Base-by-base conservation (phyloP, 2,329 filamentous ascomycete species). In the Lasiodiplodia sp. region DNA sequence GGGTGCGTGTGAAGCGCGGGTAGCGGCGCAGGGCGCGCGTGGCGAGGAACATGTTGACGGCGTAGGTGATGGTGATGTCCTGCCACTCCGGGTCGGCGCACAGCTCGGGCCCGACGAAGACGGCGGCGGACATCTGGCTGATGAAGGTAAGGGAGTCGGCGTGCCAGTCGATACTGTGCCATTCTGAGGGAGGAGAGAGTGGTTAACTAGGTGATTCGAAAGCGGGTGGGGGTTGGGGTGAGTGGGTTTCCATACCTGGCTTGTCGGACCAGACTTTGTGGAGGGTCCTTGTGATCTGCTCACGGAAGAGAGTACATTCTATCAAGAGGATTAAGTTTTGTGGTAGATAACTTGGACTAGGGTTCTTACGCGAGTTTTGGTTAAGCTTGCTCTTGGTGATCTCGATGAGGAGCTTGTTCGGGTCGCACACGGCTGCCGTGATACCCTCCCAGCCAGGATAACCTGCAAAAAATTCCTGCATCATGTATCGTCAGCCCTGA, bases 41-140 rank as follows among this genome's bases (percentile, higher is more conserved):
- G 5, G 75, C 78, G 2, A 75, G 69, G 28, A 80, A 78, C 1
- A 79, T 70, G 34, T 81, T 78, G 44, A 77, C 71, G 0, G 78
- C 77, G 71, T 82, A 82, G 37, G 73, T 69, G 18, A 74, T 77
- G 37, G 76, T 72, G 2, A 76, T 73, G 0, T 75, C 67, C 18
- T 82, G 71, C 81, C 82, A 84, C 66, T 77, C 72, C 67, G 78
- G 72, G 66, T 83, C 79, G 25, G 75, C 74, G 60, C 77, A 78
- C 6, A 81, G 71, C 7, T 71, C 69, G 4, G 77, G 72, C 0
- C 40, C 40, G 40, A 47, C 40, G 40, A 47, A 47, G 18, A 47
- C 74, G n/a, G 34, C 56, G 21, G 56, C 38, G 1, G 60, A 51
- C 38, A 64, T 51, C 4, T 5, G 60, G 40, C 60, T 37, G 25